These are phyloP conservation scores for Mucor mucedo DNA, from an alignment of 371 early-diverging fungal genomes.

Conservation along the genomic window DNA sequence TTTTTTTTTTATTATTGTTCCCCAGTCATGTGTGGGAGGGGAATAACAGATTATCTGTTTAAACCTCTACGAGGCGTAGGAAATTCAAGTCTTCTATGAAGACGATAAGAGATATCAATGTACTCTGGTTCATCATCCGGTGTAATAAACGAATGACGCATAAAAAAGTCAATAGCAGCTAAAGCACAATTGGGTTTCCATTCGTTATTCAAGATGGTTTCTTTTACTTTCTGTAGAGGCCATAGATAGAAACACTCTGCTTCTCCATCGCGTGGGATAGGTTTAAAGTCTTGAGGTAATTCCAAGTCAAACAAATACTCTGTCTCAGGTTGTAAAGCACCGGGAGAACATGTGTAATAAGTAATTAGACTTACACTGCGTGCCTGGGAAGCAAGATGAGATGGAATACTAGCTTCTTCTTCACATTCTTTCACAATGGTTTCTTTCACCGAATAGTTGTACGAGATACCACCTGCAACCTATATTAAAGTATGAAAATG, in stretches of 20 bases:
- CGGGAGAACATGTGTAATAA: constrained; percentile 63
- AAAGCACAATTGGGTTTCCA: constrained; percentile 91
- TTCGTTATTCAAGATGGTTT: constrained; percentile 61
- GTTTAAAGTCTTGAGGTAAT: constrained; percentile 65
- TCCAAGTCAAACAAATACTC: constrained; percentile 87
- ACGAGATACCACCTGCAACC: constrained; percentile 87
- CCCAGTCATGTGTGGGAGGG: too few relatives aligned
- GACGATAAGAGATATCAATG: constrained; percentile 65
- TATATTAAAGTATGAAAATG: constrained; percentile 11
- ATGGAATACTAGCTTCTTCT: constrained; percentile 88
- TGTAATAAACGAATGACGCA: constrained; percentile 75
- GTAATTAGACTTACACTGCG: constrained; percentile 68
- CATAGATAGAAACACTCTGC: constrained; percentile 83
- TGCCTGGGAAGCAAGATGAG: constrained; percentile 57
- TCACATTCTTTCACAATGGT: constrained; percentile 87
- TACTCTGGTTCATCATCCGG: constrained; percentile 86
- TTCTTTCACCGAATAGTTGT: constrained; percentile 60
- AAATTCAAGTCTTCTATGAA: constrained; percentile 71
- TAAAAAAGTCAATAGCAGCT: constrained; percentile 85
- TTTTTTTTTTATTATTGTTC: too few relatives aligned
- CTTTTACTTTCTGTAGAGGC: constrained; percentile 68
- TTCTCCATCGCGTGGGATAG: constrained; percentile 87
- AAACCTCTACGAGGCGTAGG: constrained; percentile 59
- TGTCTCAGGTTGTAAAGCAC: constrained; percentile 73
- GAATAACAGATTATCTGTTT: neutral